phyloP scores from a whole-genome alignment of 345 rosid species.

The Gossypium herbaceum region DNA sequence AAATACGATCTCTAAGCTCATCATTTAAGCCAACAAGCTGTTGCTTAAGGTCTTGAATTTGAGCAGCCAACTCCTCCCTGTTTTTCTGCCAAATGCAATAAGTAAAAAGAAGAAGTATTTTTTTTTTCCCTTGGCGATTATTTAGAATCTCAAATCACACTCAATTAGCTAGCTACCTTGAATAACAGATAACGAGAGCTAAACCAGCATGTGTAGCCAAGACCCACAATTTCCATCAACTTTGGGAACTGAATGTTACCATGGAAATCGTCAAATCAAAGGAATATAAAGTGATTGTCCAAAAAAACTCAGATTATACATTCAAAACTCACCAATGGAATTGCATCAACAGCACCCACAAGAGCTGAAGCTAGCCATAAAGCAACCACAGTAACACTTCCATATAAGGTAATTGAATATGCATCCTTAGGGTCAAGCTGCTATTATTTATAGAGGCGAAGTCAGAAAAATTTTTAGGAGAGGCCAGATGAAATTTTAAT shows the following conservation, averaged over 20 bases:
- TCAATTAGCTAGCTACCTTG: conserved; percentile 42
- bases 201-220: conserved; percentile 87
- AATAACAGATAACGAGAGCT: conserved; percentile 64
- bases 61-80: conserved; percentile 61
- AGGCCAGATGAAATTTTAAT: too few relatives aligned
- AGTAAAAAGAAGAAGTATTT: background rate
- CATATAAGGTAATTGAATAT: conserved; percentile 45
- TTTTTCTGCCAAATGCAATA: conserved; percentile 33
- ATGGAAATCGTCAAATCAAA: background rate
- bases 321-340: conserved; percentile 62
- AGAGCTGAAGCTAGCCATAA: conserved; percentile 56
- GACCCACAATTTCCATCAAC: conserved; percentile 85
- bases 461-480: too few relatives aligned
- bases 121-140: background rate
- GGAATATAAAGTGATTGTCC: background rate
- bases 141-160: background rate
- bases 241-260: conserved; percentile 56
- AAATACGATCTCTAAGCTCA: conserved; percentile 16
- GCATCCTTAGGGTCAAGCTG: conserved; percentile 61
- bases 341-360: conserved; percentile 72
- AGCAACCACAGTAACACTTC: conserved; percentile 53
- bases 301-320: background rate
- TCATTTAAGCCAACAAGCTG: conserved; percentile 60
- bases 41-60: conserved; percentile 64
- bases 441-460: background rate